Evolutionary conservation across 2,329 filamentous ascomycete species (phyloP), one percentile per base, ranked within the genome.

Genomic region (Penicillium sp.): DNA sequence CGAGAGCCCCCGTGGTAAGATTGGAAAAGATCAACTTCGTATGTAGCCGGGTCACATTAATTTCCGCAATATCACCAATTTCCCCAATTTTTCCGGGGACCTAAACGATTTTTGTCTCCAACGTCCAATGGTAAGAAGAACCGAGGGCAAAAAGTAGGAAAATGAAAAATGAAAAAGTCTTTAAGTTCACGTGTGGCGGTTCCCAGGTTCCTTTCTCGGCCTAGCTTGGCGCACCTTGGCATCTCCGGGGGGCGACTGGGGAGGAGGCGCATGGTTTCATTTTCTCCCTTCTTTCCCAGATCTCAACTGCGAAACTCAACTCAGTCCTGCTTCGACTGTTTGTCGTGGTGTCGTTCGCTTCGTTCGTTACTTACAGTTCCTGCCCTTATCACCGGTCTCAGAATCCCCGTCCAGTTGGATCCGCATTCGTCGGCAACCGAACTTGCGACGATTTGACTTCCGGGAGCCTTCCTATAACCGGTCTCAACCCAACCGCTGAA

Each of bases 151-250:
- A 25, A 25, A 25, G 19, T 22, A 22, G 8, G 7, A 18, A 43
- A 36, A 28, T 11, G 22, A 28, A n/a, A 6, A 14, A n/a, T 35
- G 39, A 43, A 33, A 14, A 27, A 6, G 11, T n/a, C n/a, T n/a
- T 18, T 2, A 49, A 37, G 13, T 35, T 49, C 40, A 43, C 18
- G 46, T 49, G 46, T 49, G 46, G 46, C 46, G 45, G 38, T 43
- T 43, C 40, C 25, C 22, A 22, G 42, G 42, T 45, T 34, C 41
- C 46, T 48, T 48, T 48, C 46, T 49, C 25, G 46, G 46, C 27
- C 38, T 49, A 49, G 39, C 39, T 36, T 49, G 46, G 46, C 27
- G 37, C 44, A 49, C 33, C 39, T 36, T 49, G 39, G 46, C 39
- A 49, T 49, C 29, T 22, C 40, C 28, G 40, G 38, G 33, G 13